phyloP scores from a whole-genome alignment of 495 filamentous ascomycete species.

The Aspergillus diversus region DNA sequence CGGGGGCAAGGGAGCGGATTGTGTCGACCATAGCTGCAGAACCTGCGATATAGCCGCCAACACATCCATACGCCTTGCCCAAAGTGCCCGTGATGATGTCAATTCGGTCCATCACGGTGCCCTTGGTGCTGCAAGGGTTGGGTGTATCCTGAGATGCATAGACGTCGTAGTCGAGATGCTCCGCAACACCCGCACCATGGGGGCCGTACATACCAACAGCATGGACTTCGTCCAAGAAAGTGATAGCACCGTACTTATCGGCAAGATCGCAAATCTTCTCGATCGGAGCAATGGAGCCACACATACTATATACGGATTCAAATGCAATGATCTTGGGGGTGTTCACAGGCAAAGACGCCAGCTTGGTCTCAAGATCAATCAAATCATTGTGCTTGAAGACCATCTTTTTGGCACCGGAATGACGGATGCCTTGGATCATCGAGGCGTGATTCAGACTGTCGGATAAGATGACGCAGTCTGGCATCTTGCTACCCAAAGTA shows the following conservation, averaged over 20 bases:
- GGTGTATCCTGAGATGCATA: slow-evolving; percentile 62
- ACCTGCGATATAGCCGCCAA: slow-evolving; percentile 96
- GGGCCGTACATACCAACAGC: slow-evolving; percentile 99
- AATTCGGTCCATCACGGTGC: slow-evolving; percentile 91
- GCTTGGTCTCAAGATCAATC: slow-evolving; percentile 83
- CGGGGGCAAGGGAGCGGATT: slow-evolving; percentile 93
- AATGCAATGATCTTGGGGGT: slow-evolving; percentile 98
- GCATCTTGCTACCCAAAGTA: slow-evolving; percentile 92
- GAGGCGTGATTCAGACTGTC: slow-evolving; percentile 97
- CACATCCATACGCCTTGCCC: slow-evolving; percentile 96
- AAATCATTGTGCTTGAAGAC: slow-evolving; percentile 99
- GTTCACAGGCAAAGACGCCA: slow-evolving; percentile 80
- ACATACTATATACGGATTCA: slow-evolving; percentile 99
- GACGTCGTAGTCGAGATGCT: slow-evolving; percentile 89
- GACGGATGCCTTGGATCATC: slow-evolving; percentile 99
- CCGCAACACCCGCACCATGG: slow-evolving; percentile 92
- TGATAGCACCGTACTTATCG: slow-evolving; percentile 96
- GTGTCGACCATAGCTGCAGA: slow-evolving; percentile 88
- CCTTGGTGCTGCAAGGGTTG: slow-evolving; percentile 60
- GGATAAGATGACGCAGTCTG: slow-evolving; percentile 92
- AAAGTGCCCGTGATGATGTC: slow-evolving; percentile 98
- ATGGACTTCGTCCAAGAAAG: slow-evolving; percentile 97
- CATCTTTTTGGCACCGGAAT: slow-evolving; percentile 93
- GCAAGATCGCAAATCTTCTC: slow-evolving; percentile 93
- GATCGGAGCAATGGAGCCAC: slow-evolving; percentile 94